Evolutionary conservation across 2,329 filamentous ascomycete genomes (phyloP).

Genomic region (Emericellopsis cladophorae): DNA sequence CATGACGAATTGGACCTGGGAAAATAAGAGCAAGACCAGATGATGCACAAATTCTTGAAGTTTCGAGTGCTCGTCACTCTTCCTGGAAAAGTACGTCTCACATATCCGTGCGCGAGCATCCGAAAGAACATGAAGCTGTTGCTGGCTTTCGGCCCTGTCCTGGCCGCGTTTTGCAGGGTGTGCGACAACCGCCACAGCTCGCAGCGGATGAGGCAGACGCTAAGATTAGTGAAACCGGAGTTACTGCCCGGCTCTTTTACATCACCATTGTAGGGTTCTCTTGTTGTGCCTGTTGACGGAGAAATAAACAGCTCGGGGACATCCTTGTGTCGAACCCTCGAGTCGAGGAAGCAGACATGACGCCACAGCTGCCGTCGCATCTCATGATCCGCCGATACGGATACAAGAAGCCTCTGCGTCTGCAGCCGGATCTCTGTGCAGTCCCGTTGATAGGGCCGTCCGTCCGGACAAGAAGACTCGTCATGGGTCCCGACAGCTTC

Average conservation of each 20-base stretch:
- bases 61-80: not conserved
- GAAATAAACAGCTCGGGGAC: conserved; percentile 38
- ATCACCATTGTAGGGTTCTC: conserved; percentile 36
- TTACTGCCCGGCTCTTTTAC: conserved; percentile 40
- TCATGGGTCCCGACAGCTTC: conserved; percentile 43
- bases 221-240: conserved; percentile 23
- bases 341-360: conserved; percentile 46
- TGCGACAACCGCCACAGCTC: conserved; percentile 5
- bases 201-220: not conserved
- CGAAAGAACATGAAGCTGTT: not conserved
- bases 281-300: conserved; percentile 37
- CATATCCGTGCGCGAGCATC: not conserved
- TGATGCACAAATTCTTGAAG: not conserved
- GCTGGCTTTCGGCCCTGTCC: not conserved
- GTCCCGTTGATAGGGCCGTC: conserved; percentile 55
- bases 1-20: not conserved
- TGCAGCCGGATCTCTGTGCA: conserved; percentile 46
- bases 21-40: not conserved
- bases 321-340: conserved; percentile 42
- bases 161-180: not conserved
- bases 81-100: not conserved
- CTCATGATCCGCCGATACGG: conserved; percentile 43
- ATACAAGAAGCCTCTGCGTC: conserved; percentile 4
- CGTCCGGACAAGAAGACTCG: conserved; percentile 47
- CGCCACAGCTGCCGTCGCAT: conserved; percentile 56